These are phyloP conservation scores for Candida tetrigidarum DNA, from an alignment of 1,139 yeast genomes.

Conservation along the genomic window DNA sequence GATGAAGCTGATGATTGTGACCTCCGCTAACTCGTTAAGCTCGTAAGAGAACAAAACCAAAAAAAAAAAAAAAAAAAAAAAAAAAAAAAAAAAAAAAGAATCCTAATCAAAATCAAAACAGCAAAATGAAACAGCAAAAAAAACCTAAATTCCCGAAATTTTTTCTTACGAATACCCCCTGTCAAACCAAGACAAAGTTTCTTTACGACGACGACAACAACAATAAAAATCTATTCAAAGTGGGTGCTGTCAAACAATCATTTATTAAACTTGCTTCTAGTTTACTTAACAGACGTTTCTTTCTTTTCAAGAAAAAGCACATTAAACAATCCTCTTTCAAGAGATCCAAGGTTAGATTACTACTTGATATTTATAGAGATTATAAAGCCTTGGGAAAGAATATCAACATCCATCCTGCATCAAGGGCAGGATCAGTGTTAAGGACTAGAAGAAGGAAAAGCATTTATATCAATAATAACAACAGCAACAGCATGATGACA, in stretches of 20 bases:
- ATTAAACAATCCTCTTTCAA: conserved; percentile 4
- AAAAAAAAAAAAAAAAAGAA: too few species aligned
- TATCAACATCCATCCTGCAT: conserved; percentile 17
- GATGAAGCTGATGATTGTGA: too few species aligned
- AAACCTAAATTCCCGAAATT: too few species aligned
- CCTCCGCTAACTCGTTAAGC: too few species aligned
- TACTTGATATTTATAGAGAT: conserved; percentile 29
- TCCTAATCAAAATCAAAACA: too few species aligned
- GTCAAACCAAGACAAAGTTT: too few species aligned
- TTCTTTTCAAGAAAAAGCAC: conserved; percentile 15
- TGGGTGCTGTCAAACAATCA: conserved; percentile 13
- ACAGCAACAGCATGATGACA: not conserved
- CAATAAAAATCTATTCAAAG: conserved; percentile 6
- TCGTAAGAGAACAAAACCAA: too few species aligned
- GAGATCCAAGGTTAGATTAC: conserved; percentile 20
- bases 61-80: too few species aligned
- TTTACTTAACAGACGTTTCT: conserved; percentile 21
- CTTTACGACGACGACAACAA: too few species aligned
- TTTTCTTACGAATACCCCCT: too few species aligned
- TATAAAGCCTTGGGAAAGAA: conserved; percentile 26
- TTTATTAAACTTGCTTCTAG: conserved; percentile 25
- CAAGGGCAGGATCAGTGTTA: conserved; percentile 16
- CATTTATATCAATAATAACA: not conserved
- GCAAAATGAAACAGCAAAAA: too few species aligned
- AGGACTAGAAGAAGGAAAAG: conserved; percentile 5